Conservation (phyloP, 2,329 filamentous ascomycete genomes). For the Sporothrix mexicana region DNA sequence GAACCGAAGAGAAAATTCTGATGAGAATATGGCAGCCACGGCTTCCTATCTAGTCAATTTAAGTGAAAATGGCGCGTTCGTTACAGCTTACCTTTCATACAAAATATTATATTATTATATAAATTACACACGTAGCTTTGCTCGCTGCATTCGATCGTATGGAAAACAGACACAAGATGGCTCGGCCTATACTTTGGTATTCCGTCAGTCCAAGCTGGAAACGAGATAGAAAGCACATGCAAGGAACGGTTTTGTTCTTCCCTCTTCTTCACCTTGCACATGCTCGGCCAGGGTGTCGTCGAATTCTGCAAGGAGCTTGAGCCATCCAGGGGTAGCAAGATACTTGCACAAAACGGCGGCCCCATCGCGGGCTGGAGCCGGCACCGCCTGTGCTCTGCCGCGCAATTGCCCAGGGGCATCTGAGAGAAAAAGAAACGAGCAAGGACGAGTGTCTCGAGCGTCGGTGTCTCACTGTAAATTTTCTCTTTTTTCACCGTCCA, state of each 20-base stretch:
- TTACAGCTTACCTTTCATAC: too few relatives aligned
- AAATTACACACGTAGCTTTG: too few relatives aligned
- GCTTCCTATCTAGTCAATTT: background rate
- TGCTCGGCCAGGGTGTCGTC: background rate
- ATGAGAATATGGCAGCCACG: background rate
- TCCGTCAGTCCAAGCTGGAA: too few relatives aligned
- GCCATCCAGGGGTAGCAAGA: background rate
- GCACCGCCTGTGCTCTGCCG: slow-evolving; percentile 16
- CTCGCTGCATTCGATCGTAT: too few relatives aligned
- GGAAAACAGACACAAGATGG: too few relatives aligned
- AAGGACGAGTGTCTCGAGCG: too few relatives aligned
- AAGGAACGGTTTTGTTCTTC: background rate
- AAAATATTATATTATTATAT: too few relatives aligned
- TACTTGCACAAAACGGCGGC: too few relatives aligned
- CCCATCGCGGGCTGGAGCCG: background rate
- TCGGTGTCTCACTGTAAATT: background rate
- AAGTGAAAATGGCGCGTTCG: background rate
- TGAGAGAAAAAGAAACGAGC: too few relatives aligned
- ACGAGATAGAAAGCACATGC: slow-evolving; percentile 1
- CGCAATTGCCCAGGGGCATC: background rate
- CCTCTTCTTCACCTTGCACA: slow-evolving; percentile 10
- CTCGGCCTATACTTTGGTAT: too few relatives aligned
- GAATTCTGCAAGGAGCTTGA: background rate
- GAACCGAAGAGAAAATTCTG: background rate
- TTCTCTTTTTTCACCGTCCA: background rate